Evolutionary conservation across 139 green algal species (phyloP).

Genomic region (Axilococcus clingmanii): DNA sequence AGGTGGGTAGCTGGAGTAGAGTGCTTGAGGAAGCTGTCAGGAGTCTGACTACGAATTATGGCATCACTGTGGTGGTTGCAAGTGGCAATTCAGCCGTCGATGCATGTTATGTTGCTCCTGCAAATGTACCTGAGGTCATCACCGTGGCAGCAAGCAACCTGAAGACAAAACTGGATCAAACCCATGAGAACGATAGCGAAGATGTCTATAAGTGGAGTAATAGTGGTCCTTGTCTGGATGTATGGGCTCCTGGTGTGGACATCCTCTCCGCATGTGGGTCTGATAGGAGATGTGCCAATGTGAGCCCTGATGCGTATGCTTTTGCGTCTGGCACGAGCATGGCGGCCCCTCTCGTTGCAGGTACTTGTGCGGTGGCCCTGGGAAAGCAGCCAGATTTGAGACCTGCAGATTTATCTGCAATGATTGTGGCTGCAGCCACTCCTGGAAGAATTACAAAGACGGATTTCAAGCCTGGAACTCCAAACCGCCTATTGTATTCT

Average conservation of each 20-base stretch:
- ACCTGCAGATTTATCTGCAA: slow-evolving; percentile 4
- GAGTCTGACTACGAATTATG: slow-evolving; percentile 16
- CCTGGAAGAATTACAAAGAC: slow-evolving; percentile 1
- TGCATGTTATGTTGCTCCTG: slow-evolving; percentile 37
- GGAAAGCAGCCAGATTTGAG: slow-evolving; percentile 3
- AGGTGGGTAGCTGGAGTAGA: slow-evolving; percentile 21
- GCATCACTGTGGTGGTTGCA: slow-evolving; percentile 33
- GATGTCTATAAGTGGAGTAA: slow-evolving; percentile 2
- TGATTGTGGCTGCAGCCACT: slow-evolving; percentile 8
- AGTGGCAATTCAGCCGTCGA: slow-evolving; percentile 26
- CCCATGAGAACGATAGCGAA: not conserved
- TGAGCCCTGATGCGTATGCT: slow-evolving; percentile 13
- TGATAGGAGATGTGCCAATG: slow-evolving; percentile 10
- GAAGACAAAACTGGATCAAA: slow-evolving; percentile 13
- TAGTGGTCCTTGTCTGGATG: slow-evolving; percentile 27
- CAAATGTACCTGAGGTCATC: slow-evolving; percentile 33
- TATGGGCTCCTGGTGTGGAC: slow-evolving; percentile 41
- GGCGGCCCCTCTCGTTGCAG: slow-evolving; percentile 47
- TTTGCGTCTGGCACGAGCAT: slow-evolving; percentile 28
- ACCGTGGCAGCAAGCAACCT: slow-evolving; percentile 34
- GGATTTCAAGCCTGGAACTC: slow-evolving; percentile 12
- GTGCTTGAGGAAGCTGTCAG: slow-evolving; percentile 32
- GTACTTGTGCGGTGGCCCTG: slow-evolving; percentile 37
- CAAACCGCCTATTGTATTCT: slow-evolving; percentile 24
- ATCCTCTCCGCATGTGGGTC: slow-evolving; percentile 37